Evolutionary conservation across 768 basidiomycete species (phyloP).

Genomic region (Kwoniella europaea): DNA sequence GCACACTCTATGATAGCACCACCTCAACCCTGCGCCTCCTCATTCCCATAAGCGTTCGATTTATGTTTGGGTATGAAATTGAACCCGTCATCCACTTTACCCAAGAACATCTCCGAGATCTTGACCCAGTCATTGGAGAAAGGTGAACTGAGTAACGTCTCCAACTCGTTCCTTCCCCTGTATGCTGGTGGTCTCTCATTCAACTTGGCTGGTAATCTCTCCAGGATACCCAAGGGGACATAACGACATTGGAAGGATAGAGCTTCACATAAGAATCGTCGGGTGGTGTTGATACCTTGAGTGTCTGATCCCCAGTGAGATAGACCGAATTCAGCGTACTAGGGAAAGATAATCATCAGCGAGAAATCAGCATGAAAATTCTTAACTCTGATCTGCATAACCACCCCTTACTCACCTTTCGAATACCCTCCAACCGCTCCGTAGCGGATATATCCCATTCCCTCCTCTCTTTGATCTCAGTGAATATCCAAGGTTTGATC

Average conservation of each 20-base stretch:
- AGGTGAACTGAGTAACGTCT: slow-evolving; percentile 41
- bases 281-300: slow-evolving; percentile 81
- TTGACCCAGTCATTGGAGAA: slow-evolving; percentile 60
- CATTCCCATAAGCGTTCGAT: slow-evolving; percentile 68
- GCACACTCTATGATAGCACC: not conserved
- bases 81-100: slow-evolving; percentile 81
- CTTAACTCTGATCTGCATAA: not conserved
- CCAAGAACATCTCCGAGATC: slow-evolving; percentile 93
- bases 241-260: slow-evolving; percentile 97
- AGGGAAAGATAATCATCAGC: slow-evolving; percentile 1
- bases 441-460: slow-evolving; percentile 92
- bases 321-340: slow-evolving; percentile 88
- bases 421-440: slow-evolving; percentile 78
- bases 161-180: slow-evolving; percentile 80
- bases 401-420: slow-evolving; percentile 65
- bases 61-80: slow-evolving; percentile 91
- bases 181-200: slow-evolving; percentile 92
- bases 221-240: slow-evolving; percentile 88
- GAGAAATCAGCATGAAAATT: not conserved
- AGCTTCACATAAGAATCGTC: slow-evolving; percentile 92
- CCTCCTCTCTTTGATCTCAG: slow-evolving; percentile 86
- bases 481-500: slow-evolving; percentile 85
- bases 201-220: slow-evolving; percentile 75
- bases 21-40: slow-evolving; percentile 55
- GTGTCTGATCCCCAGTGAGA: slow-evolving; percentile 65